These are phyloP conservation scores for Acacia pycnantha DNA, from an alignment of 331 rosid species.

Conservation along the genomic window DNA sequence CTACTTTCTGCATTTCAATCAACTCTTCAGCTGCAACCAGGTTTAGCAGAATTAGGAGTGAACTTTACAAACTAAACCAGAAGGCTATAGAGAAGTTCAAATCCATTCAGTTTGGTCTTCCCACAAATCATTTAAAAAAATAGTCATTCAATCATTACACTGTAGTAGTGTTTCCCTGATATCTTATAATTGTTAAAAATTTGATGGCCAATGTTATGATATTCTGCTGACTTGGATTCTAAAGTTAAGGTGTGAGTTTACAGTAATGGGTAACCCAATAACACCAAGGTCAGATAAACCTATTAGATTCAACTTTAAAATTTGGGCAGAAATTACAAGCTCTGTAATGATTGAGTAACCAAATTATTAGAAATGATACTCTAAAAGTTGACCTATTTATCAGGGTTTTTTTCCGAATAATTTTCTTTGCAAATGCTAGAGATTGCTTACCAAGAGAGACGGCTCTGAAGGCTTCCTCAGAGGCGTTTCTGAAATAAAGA, in stretches of 20 bases:
- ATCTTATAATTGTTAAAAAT: not conserved
- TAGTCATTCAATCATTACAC: not conserved
- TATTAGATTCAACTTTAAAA: not conserved
- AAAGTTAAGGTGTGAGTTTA: not conserved
- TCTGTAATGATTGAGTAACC: not conserved
- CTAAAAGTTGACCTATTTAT: not conserved
- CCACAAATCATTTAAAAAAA: not conserved
- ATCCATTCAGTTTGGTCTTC: not conserved
- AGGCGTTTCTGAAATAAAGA: slow-evolving; percentile 42
- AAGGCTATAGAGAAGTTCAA: not conserved
- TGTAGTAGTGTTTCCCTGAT: not conserved
- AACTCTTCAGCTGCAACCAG: slow-evolving; percentile 46
- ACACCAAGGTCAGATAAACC: not conserved
- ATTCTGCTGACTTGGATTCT: not conserved
- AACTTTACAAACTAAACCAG: not conserved
- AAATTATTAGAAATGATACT: not conserved
- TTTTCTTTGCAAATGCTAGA: not conserved
- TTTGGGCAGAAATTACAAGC: not conserved
- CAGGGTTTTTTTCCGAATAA: not conserved
- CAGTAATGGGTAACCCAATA: not conserved
- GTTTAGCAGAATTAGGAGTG: slow-evolving; percentile 6
- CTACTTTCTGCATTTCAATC: slow-evolving; percentile 37
- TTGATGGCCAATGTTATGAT: not conserved
- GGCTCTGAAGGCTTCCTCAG: slow-evolving; percentile 36
- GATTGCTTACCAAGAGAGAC: slow-evolving; percentile 48